Evolutionary conservation across 1,139 yeast genomes (phyloP).

Genomic region (Debaryomyces subglobosus): DNA sequence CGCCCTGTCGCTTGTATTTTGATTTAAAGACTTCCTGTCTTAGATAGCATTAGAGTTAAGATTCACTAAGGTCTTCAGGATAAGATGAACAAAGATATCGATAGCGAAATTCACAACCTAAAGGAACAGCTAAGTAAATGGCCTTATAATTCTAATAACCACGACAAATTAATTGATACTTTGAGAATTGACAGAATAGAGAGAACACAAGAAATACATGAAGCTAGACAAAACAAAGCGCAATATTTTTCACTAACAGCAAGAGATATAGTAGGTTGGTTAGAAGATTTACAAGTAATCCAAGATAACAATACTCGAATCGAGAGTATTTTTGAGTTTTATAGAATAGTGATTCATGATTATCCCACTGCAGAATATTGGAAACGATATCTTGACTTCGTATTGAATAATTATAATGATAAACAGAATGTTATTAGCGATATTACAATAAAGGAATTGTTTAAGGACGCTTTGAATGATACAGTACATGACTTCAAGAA

Average conservation of each 20-base stretch:
- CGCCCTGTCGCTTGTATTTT: slow-evolving; percentile 6
- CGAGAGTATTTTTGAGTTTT: slow-evolving; percentile 21
- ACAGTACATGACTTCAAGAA: slow-evolving; percentile 38
- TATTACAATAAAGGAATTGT: slow-evolving; percentile 17
- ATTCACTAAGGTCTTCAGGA: not conserved
- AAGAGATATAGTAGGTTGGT: slow-evolving; percentile 30
- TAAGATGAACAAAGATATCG: not conserved
- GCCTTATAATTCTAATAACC: slow-evolving; percentile 19
- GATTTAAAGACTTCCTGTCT: not conserved
- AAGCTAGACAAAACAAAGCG: slow-evolving; percentile 24
- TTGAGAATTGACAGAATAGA: slow-evolving; percentile 14
- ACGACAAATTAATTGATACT: slow-evolving; percentile 24
- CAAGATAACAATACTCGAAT: slow-evolving; percentile 16
- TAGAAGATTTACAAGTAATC: slow-evolving; percentile 25
- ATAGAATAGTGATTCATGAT: slow-evolving; percentile 19
- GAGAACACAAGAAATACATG: slow-evolving; percentile 15
- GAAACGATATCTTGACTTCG: slow-evolving; percentile 21
- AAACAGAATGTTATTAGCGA: slow-evolving; percentile 14
- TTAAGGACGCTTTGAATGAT: slow-evolving; percentile 27
- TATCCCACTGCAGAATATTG: slow-evolving; percentile 24
- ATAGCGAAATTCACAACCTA: slow-evolving; percentile 1
- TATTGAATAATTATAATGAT: slow-evolving; percentile 7
- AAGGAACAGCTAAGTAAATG: slow-evolving; percentile 5
- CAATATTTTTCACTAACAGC: slow-evolving; percentile 22
- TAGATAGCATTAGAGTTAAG: no score